These are phyloP conservation scores for Fusarium keratoplasticum DNA, from an alignment of 2,329 filamentous ascomycete genomes.

Conservation along the genomic window DNA sequence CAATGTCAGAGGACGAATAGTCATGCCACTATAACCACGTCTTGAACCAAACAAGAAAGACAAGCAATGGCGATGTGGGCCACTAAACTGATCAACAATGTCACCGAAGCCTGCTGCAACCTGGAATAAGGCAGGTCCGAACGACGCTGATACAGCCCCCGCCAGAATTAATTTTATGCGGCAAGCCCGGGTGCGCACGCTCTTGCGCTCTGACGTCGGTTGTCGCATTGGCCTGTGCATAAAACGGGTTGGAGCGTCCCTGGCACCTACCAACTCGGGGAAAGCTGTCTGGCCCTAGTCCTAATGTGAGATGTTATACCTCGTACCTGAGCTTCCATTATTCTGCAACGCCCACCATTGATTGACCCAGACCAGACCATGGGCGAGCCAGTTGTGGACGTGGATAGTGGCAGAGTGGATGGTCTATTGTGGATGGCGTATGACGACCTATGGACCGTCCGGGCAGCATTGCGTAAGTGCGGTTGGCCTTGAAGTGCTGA, in stretches of 20 bases:
- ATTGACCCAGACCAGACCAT: conserved; percentile 2
- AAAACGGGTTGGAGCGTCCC: conserved; percentile 37
- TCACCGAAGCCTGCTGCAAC: conserved; percentile 10
- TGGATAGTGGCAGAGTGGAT: conserved; percentile 23
- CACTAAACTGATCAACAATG: conserved; percentile 19
- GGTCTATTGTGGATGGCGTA: conserved; percentile 34
- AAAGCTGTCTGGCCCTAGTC: conserved; percentile 18
- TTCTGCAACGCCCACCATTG: conserved; percentile 21
- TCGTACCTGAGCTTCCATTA: conserved; percentile 32
- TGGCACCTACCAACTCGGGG: conserved; percentile 41
- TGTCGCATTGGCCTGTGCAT: conserved; percentile 31
- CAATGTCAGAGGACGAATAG: conserved; percentile 11
- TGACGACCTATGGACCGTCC: conserved; percentile 26
- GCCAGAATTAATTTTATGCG: conserved; percentile 45
- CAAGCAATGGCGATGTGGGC: conserved; percentile 27
- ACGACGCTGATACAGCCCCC: conserved; percentile 19
- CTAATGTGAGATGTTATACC: conserved; percentile 26
- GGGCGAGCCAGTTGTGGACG: conserved; percentile 33
- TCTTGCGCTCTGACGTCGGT: conserved; percentile 24
- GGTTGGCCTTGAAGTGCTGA: conserved; percentile 12
- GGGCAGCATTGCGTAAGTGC: conserved; percentile 38
- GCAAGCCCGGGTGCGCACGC: conserved; percentile 35
- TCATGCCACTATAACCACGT: conserved; percentile 20
- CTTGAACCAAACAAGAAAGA: neutral
- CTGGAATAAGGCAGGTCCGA: conserved; percentile 27